Percentiles rank a stretch among this genome's conserved stretches.
phyloP scores from a whole-genome alignment of 2,329 filamentous ascomycete species.

The Aspergillus ibericus region DNA sequence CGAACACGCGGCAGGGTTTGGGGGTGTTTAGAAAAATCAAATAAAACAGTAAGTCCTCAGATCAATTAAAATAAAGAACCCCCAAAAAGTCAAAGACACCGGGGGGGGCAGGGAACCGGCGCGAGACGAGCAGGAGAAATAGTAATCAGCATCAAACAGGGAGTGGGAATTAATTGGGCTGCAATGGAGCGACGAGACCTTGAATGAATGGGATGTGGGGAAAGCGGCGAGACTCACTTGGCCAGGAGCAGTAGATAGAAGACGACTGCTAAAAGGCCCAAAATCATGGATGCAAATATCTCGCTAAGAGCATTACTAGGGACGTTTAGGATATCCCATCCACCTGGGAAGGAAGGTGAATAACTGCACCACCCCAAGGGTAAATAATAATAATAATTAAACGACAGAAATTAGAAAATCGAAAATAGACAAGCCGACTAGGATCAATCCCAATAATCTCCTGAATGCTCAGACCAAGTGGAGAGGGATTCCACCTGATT shows the following conservation, averaged over 20 bases:
- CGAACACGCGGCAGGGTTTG: neutral
- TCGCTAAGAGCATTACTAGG: neutral
- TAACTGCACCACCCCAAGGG: neutral
- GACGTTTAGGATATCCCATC: neutral
- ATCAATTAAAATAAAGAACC: conserved; percentile 4
- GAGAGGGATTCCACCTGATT: conserved; percentile 19
- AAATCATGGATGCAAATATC: neutral
- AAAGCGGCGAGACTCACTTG: neutral
- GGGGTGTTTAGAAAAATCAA: neutral
- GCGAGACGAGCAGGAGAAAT: neutral
- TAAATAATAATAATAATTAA: neutral
- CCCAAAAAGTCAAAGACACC: neutral
- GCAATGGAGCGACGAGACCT: conserved; percentile 15
- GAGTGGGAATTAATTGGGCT: conserved; percentile 20
- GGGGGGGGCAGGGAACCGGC: neutral
- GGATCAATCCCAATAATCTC: conserved; percentile 11
- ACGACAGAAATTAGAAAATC: neutral
- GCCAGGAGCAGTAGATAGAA: neutral
- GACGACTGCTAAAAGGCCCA: no score
- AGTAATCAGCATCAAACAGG: conserved; percentile 6
- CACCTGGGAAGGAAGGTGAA: neutral
- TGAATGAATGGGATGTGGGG: conserved; percentile 10
- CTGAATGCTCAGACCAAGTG: conserved; percentile 19
- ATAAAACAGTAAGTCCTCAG: no score
- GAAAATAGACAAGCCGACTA: neutral